Conservation (phyloP, 345 rosid genomes). For the Physaria fendleri region DNA sequence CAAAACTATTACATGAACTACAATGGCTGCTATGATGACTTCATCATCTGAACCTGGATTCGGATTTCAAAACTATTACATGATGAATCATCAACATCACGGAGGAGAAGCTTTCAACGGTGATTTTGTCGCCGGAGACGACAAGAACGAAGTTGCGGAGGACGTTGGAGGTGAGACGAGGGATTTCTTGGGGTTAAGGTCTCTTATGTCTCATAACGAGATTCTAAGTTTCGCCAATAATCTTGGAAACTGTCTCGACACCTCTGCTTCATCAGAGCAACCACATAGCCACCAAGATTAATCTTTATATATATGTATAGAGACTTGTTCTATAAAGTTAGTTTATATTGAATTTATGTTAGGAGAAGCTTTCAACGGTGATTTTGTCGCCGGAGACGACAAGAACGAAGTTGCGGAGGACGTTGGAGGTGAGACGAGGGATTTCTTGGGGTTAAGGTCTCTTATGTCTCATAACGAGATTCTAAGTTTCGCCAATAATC, state of each 20-base stretch:
- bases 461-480: constrained; percentile 60
- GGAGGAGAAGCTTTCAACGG: constrained; percentile 37
- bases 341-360: not conserved
- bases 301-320: constrained; percentile 17
- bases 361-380: constrained; percentile 38
- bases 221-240: constrained; percentile 56
- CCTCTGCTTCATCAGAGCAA: constrained; percentile 18
- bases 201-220: constrained; percentile 56
- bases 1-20: constrained; percentile 26
- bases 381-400: constrained; percentile 14
- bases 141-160: not conserved
- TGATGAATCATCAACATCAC: constrained; percentile 24
- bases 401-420: not conserved
- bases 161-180: constrained; percentile 57
- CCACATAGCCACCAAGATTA: constrained; percentile 20
- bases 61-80: constrained; percentile 24
- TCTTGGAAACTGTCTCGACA: constrained; percentile 46
- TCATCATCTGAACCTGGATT: constrained; percentile 18
- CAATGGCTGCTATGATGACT: constrained; percentile 29
- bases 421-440: constrained; percentile 62
- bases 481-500: constrained; percentile 49
- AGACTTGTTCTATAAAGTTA: constrained; percentile 2
- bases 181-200: constrained; percentile 76
- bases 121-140: constrained; percentile 16
- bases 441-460: constrained; percentile 74